Evolutionary conservation across 768 basidiomycete genomes (phyloP).

Genomic region (Filobasidium wieringae): DNA sequence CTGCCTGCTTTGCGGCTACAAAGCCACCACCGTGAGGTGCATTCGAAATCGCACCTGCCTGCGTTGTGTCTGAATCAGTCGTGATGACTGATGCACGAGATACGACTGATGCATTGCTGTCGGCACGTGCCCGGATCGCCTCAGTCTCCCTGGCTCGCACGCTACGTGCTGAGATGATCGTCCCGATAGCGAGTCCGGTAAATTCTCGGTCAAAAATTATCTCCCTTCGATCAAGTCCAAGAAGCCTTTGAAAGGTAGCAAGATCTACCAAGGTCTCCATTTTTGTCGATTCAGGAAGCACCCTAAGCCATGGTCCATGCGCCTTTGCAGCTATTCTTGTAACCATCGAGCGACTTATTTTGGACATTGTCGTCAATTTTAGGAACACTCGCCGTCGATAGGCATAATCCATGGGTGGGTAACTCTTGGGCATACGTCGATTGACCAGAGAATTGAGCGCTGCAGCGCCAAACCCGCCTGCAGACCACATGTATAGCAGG

Average conservation of each 20-base stretch:
- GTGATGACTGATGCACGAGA: not conserved
- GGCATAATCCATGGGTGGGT: conserved; percentile 11
- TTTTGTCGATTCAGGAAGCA: conserved; percentile 64
- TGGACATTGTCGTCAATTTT: conserved; percentile 52
- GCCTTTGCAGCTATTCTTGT: conserved; percentile 50
- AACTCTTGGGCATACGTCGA: conserved; percentile 38
- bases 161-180: conserved; percentile 17
- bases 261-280: conserved; percentile 58
- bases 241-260: conserved; percentile 61
- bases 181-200: conserved; percentile 48
- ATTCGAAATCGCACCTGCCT: conserved; percentile 38
- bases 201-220: conserved; percentile 75
- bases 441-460: conserved; percentile 46
- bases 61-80: conserved; percentile 35
- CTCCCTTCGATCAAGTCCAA: conserved; percentile 82
- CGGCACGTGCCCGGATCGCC: not conserved
- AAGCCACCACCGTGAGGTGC: conserved; percentile 41
- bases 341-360: conserved; percentile 60
- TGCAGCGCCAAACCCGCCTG: conserved; percentile 42
- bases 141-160: conserved; percentile 42
- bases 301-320: conserved; percentile 77
- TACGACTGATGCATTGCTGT: not conserved
- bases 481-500: conserved; percentile 63
- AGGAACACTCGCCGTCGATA: conserved; percentile 47
- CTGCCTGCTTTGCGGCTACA: conserved; percentile 60